phyloP scores from a whole-genome alignment of 805 yeast species.

The Pichia manshurica region DNA sequence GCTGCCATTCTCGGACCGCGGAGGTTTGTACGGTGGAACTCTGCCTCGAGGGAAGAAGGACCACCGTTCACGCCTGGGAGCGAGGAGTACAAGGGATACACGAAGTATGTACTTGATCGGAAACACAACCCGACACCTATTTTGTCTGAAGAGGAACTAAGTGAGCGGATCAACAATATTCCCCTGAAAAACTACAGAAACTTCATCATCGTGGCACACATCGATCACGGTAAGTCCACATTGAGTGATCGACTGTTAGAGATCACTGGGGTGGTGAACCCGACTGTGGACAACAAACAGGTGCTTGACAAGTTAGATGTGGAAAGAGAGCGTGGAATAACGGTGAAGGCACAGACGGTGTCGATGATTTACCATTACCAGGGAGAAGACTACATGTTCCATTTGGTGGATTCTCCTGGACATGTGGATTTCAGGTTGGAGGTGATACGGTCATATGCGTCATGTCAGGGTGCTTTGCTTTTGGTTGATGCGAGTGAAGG shows the following conservation, averaged over 20 bases:
- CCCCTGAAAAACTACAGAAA: slow-evolving; percentile 82
- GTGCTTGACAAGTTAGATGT: slow-evolving; percentile 89
- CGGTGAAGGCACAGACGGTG: slow-evolving; percentile 96
- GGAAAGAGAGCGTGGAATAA: slow-evolving; percentile 92
- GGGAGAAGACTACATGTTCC: slow-evolving; percentile 72
- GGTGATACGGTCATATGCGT: slow-evolving; percentile 89
- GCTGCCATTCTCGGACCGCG: too few species aligned
- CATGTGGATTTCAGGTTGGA: slow-evolving; percentile 95
- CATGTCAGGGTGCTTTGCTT: slow-evolving; percentile 90
- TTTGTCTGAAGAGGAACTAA: slow-evolving; percentile 18
- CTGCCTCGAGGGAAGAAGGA: background rate
- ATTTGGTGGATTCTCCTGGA: slow-evolving; percentile 95
- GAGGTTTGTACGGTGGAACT: background rate
- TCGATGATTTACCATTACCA: slow-evolving; percentile 76
- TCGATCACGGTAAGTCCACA: slow-evolving; percentile 82
- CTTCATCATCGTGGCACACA: slow-evolving; percentile 94
- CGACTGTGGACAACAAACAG: slow-evolving; percentile 65
- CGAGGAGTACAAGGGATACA: slow-evolving; percentile 24
- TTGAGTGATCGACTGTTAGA: slow-evolving; percentile 83
- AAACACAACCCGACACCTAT: slow-evolving; percentile 26
- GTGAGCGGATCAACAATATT: slow-evolving; percentile 58
- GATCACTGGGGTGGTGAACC: slow-evolving; percentile 79
- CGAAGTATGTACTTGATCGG: slow-evolving; percentile 25
- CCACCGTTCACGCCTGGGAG: slow-evolving; percentile 10
- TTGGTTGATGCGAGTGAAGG: slow-evolving; percentile 95